Evolutionary conservation across 2,329 filamentous ascomycete genomes (phyloP).

Genomic region (Fusarium pseudograminearum): DNA sequence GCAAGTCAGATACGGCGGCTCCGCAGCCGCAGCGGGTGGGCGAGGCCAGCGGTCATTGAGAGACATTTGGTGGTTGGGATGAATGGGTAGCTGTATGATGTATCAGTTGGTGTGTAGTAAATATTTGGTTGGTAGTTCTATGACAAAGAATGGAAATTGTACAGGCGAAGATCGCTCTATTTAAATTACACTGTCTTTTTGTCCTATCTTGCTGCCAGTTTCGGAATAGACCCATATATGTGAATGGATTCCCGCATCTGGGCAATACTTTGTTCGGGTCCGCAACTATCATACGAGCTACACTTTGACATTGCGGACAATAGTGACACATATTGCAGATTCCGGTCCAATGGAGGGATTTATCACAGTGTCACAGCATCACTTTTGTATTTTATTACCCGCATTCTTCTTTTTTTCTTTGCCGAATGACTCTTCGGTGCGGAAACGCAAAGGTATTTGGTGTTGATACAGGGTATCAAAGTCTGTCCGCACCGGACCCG

Average conservation of each 20-base stretch:
- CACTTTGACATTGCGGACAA: not conserved
- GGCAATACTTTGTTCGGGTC: not conserved
- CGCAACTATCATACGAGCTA: slow-evolving; percentile 12
- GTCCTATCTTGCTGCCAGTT: slow-evolving; percentile 35
- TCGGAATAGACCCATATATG: not conserved
- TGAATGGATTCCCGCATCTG: not conserved
- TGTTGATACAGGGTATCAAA: slow-evolving; percentile 16
- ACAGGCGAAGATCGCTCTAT: not conserved
- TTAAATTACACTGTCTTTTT: slow-evolving; percentile 33
- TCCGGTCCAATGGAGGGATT: not conserved
- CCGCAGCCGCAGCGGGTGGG: not conserved
- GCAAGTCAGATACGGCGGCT: slow-evolving; percentile 19
- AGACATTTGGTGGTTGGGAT: not conserved
- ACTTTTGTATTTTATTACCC: not conserved
- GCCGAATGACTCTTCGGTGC: slow-evolving; percentile 30
- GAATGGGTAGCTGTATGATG: not conserved
- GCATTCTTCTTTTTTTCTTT: not conserved
- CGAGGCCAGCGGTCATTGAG: slow-evolving; percentile 7
- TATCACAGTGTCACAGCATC: not conserved
- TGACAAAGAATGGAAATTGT: not conserved
- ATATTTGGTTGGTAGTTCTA: not conserved
- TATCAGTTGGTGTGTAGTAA: not conserved
- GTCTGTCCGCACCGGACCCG: slow-evolving; percentile 14
- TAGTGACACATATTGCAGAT: not conserved
- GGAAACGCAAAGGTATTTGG: slow-evolving; percentile 2